These are phyloP conservation scores for Phytophthora sp. DNA, from an alignment of 352 stramenopile species.

Conservation along the genomic window DNA sequence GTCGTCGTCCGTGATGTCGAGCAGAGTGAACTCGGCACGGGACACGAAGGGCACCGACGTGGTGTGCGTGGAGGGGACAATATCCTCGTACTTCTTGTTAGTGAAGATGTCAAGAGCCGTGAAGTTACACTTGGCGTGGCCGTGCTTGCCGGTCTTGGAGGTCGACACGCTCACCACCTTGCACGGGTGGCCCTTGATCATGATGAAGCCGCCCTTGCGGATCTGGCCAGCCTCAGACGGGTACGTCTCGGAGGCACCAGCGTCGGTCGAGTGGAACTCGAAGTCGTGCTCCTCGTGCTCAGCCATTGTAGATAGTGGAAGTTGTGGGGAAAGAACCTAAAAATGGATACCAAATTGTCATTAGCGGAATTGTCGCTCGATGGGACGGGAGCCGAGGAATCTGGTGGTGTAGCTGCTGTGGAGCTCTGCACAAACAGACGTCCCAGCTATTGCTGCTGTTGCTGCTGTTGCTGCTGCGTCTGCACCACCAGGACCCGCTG, in stretches of 20 bases:
- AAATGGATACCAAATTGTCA: background rate
- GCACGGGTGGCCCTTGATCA: constrained; percentile 99
- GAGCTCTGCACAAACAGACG: background rate
- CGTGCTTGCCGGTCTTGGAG: constrained; percentile 99
- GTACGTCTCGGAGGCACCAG: constrained; percentile 98
- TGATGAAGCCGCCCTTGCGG: constrained; percentile 99
- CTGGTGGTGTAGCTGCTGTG: background rate
- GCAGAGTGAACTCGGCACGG: constrained; percentile 97
- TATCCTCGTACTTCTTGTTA: constrained; percentile 99
- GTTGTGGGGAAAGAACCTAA: constrained; percentile 20
- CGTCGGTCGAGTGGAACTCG: constrained; percentile 94
- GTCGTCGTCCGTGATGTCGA: constrained; percentile 98
- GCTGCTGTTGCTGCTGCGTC: background rate
- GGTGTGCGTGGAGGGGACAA: constrained; percentile 99
- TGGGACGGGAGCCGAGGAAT: background rate
- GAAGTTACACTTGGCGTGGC: constrained; percentile 99
- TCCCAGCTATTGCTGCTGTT: background rate
- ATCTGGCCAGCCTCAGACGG: constrained; percentile 99
- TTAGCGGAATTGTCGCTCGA: background rate
- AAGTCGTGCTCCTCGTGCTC: constrained; percentile 72
- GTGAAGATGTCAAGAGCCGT: constrained; percentile 99
- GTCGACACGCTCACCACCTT: constrained; percentile 98
- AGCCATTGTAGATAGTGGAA: constrained; percentile 46
- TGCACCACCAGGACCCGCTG: constrained; percentile 21
- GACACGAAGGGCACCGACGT: constrained; percentile 98